Base-by-base conservation (phyloP, 495 filamentous ascomycete species). In the Choiromyces venosus region DNA sequence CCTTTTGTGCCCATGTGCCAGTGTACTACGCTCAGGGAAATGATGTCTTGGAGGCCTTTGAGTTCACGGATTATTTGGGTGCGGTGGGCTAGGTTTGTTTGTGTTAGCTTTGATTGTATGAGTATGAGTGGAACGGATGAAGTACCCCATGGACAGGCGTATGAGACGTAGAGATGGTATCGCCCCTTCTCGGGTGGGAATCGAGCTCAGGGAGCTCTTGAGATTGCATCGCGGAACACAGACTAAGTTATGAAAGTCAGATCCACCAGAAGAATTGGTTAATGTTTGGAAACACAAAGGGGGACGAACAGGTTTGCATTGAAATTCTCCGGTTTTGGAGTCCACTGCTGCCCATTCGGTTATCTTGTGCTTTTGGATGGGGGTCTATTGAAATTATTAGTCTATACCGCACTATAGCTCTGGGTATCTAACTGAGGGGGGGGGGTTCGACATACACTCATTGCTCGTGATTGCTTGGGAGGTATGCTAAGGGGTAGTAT, bases 111-210 rank as follows among this genome's bases (percentile, higher is more conserved):
- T 37, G 18, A 29, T 19, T 33, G 35, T 67, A 37, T 7, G 67
- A 18, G 18, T 29, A 68, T 18, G 38, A 36, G 35, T 14, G 19
- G 35, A 35, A 46, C 38, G 37, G 36, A 46, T 14, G 39, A 79
- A 81, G 73, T 73, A 86, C 85, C 84, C 92, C 92, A 96, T 0
- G 92, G 92, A 81, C 93, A 96, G 71, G 91, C 91, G 7, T 84
- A 84, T 61, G 88, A 87, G 77, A 94, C 85, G 82, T 93, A 96
- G 70, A 96, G 87, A 69, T 92, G 91, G 79, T 95, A 96, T 70
- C 93, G 86, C 71, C 87, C 88, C 78, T 88, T 88, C 79, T 92
- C 91, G 18, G 93, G 84, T 0, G 92, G 90, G 82, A 92, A 96
- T 75, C 85, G 79, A 1, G 91, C 86, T 33, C 81, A 83, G 9